These are phyloP conservation scores for Penicillium sp. DNA, from an alignment of 2,329 filamentous ascomycete species.

Conservation along the genomic window DNA sequence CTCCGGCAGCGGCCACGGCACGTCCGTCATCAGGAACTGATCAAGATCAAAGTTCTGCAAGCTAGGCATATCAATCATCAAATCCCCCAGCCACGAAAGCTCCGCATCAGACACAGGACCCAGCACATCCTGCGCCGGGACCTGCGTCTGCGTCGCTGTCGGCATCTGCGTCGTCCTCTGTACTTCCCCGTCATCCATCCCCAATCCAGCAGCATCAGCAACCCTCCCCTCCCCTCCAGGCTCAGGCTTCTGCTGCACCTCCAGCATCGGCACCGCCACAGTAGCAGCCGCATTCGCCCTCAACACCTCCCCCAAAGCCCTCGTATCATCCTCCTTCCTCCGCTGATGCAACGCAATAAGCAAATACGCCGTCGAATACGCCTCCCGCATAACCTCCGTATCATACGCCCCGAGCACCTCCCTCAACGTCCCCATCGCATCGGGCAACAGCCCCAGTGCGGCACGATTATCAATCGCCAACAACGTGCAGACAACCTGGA, in stretches of 20 bases:
- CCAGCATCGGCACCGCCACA: conserved; percentile 6
- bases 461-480: conserved; percentile 57
- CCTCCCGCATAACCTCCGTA: conserved; percentile 54
- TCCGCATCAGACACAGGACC: conserved; percentile 36
- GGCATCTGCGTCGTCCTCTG: neutral
- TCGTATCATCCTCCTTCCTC: conserved; percentile 49
- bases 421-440: conserved; percentile 53
- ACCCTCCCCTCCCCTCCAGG: neutral
- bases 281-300: conserved; percentile 36
- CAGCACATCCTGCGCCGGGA: conserved; percentile 8
- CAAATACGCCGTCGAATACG: conserved; percentile 56
- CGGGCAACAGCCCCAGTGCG: conserved; percentile 50
- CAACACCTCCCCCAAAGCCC: conserved; percentile 42
- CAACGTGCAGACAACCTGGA: conserved; percentile 59
- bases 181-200: neutral
- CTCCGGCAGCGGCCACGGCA: conserved; percentile 30
- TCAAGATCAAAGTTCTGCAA: conserved; percentile 50
- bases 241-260: conserved; percentile 1
- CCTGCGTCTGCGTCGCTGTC: neutral
- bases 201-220: neutral
- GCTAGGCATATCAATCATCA: conserved; percentile 49
- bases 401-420: conserved; percentile 48
- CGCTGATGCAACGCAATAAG: conserved; percentile 56
- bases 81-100: conserved; percentile 46
- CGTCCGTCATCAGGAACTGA: conserved; percentile 40